phyloP scores from a whole-genome alignment of 2,329 filamentous ascomycete genomes.

The Apiospora pterosperma region DNA sequence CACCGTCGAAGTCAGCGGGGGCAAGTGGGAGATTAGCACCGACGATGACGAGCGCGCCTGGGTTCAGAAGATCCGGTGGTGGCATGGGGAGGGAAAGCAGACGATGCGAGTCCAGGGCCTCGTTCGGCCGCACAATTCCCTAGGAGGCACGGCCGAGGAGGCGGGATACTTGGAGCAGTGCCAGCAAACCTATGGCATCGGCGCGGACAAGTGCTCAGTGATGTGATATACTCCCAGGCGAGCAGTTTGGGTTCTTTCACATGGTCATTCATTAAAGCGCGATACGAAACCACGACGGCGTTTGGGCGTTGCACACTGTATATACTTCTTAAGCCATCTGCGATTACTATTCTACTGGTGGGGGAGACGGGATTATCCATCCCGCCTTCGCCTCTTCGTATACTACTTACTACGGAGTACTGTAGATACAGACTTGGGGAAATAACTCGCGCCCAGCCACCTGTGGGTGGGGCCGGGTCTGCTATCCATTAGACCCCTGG shows the following conservation, averaged over 20 bases:
- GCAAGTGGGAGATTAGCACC: slow-evolving; percentile 82
- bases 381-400: too few species aligned
- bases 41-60: slow-evolving; percentile 67
- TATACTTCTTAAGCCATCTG: too few species aligned
- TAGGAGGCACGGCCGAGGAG: slow-evolving; percentile 62
- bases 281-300: not conserved
- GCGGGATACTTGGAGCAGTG: slow-evolving; percentile 75
- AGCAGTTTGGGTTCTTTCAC: not conserved
- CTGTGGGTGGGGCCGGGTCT: too few species aligned
- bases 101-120: slow-evolving; percentile 72
- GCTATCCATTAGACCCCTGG: not conserved
- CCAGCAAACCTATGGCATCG: slow-evolving; percentile 44
- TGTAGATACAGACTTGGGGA: too few species aligned
- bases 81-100: slow-evolving; percentile 86
- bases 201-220: slow-evolving; percentile 43
- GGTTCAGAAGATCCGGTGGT: slow-evolving; percentile 82
- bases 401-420: too few species aligned
- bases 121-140: slow-evolving; percentile 59
- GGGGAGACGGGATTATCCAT: too few species aligned
- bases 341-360: too few species aligned
- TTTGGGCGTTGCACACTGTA: not conserved
- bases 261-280: not conserved
- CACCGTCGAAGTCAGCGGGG: slow-evolving; percentile 72
- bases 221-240: slow-evolving; percentile 40
- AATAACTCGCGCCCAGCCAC: too few species aligned